Conservation (phyloP, 164 flowering plant genomes). For the Warburgia ugandensis region DNA sequence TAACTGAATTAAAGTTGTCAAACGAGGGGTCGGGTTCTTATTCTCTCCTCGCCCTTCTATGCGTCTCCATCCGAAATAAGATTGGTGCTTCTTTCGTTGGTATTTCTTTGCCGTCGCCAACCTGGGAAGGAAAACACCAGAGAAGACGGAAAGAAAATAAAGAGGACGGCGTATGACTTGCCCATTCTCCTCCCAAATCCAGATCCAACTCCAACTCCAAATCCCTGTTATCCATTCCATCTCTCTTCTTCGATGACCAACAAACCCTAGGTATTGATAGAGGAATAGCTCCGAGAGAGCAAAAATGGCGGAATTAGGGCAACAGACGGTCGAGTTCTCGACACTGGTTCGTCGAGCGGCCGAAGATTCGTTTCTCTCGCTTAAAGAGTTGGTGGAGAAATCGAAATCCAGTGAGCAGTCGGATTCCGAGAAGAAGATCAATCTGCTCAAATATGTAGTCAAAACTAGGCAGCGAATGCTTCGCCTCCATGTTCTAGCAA, state of each 20-base stretch:
- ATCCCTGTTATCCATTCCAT: neutral
- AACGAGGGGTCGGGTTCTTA: no score
- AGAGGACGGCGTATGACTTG: neutral
- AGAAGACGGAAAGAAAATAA: neutral
- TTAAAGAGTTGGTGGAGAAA: constrained; percentile 79
- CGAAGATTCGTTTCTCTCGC: constrained; percentile 71
- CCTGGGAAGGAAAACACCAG: neutral
- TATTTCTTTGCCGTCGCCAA: neutral
- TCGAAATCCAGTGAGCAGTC: constrained; percentile 52
- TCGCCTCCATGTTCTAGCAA: constrained; percentile 81
- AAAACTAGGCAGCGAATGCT: constrained; percentile 98
- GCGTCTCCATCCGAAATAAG: no score
- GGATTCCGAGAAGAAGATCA: constrained; percentile 85
- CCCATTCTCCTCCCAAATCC: neutral
- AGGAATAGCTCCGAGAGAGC: neutral
- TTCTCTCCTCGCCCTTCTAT: no score
- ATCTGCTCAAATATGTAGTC: constrained; percentile 61
- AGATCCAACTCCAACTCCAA: neutral
- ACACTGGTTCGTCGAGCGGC: constrained; percentile 69
- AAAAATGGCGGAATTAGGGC: constrained; percentile 90
- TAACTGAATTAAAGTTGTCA: no score
- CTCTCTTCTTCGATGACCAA: neutral
- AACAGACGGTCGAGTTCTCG: constrained; percentile 81
- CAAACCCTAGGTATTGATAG: neutral
- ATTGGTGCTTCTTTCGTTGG: no score